Conservation (phyloP, 2,329 filamentous ascomycete species). For the Dactylellina cionopaga region DNA sequence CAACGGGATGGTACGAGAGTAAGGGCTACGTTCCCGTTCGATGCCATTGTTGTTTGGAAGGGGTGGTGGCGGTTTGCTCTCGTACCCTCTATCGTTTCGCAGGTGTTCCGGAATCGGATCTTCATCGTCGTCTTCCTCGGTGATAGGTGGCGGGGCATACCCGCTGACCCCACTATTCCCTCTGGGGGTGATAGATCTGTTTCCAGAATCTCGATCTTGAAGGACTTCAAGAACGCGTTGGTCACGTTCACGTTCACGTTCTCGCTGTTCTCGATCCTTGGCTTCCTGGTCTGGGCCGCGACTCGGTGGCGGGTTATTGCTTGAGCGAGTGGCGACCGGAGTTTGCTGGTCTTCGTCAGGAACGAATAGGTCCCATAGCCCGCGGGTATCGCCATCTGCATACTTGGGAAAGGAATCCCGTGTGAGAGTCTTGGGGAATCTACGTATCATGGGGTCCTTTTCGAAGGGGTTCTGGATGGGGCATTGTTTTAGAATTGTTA, state of each 20-base stretch:
- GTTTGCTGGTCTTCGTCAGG: conserved; percentile 39
- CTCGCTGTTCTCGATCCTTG: conserved; percentile 29
- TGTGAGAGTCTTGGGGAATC: conserved; percentile 47
- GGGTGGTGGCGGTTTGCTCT: conserved; percentile 42
- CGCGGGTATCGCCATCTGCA: conserved; percentile 36
- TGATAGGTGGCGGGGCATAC: conserved; percentile 29
- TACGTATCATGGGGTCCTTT: conserved; percentile 40
- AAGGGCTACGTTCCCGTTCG: conserved; percentile 43
- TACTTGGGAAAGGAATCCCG: conserved; percentile 49
- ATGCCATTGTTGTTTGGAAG: conserved; percentile 46
- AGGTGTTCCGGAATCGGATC: conserved; percentile 17
- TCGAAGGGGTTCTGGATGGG: conserved; percentile 53
- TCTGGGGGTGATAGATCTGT: conserved; percentile 34
- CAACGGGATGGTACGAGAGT: conserved; percentile 23
- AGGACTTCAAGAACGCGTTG: conserved; percentile 44
- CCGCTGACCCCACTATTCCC: conserved; percentile 20
- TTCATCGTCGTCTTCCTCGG: conserved; percentile 15
- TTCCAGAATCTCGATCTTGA: conserved; percentile 32
- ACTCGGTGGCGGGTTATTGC: conserved; percentile 9
- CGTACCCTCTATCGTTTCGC: conserved; percentile 29
- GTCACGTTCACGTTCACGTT: conserved; percentile 40
- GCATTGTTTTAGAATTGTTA: conserved; percentile 54
- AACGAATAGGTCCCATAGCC: conserved; percentile 50
- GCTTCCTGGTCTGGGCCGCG: conserved; percentile 16
- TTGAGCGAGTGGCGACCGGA: background rate